phyloP scores from a whole-genome alignment of 2,329 filamentous ascomycete species.

The Periconia sp. region DNA sequence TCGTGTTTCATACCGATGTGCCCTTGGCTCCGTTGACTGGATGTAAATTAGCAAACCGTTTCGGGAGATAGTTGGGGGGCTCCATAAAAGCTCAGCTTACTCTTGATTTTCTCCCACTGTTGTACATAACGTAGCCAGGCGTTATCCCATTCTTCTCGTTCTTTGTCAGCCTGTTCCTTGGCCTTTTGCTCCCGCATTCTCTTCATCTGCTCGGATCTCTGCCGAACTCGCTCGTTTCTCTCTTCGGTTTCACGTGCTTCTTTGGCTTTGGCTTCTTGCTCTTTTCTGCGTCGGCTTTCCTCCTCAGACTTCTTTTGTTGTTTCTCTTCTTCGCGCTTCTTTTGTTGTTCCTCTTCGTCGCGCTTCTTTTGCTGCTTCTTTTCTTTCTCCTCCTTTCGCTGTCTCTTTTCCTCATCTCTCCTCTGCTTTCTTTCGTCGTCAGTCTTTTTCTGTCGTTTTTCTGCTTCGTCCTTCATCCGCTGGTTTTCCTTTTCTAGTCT shows the following conservation, averaged over 20 bases:
- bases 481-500: not conserved
- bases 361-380: not conserved
- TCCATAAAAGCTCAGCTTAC: slow-evolving; percentile 5
- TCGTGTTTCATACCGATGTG: slow-evolving; percentile 3
- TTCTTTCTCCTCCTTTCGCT: not conserved
- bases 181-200: slow-evolving; percentile 4
- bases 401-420: not conserved
- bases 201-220: slow-evolving; percentile 2
- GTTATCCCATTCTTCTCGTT: slow-evolving; percentile 4
- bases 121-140: slow-evolving; percentile 3
- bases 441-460: not conserved
- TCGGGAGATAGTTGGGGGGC: not conserved
- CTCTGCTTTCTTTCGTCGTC: not conserved
- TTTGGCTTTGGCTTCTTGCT: slow-evolving; percentile 5
- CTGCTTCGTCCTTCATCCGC: not conserved
- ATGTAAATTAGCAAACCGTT: not conserved
- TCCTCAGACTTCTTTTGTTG: not conserved
- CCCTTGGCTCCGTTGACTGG: slow-evolving; percentile 1
- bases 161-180: slow-evolving; percentile 4
- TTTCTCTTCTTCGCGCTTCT: not conserved
- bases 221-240: slow-evolving; percentile 8
- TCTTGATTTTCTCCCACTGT: slow-evolving; percentile 6
- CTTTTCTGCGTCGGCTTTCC: not conserved
- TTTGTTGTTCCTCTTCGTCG: not conserved
- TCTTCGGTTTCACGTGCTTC: slow-evolving; percentile 7